Base-by-base conservation (phyloP, 352 stramenopile genomes). In the Phytophthora vignae region DNA sequence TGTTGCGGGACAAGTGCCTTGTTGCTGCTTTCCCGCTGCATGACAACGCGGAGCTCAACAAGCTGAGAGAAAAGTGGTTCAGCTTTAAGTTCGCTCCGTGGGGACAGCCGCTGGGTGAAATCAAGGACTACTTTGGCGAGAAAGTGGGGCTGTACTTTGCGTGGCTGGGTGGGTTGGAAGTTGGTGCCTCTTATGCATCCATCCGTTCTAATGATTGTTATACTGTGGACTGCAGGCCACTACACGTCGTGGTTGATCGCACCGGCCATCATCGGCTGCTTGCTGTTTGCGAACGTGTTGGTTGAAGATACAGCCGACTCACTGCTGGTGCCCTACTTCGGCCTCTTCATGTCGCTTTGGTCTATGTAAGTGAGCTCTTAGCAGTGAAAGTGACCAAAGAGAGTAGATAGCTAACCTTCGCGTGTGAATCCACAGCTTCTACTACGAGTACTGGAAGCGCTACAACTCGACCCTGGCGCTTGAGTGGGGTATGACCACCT, bases 121-220 rank as follows among this genome's bases (percentile, higher is more conserved):
- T 94, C 71, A 93, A 93, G 55, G 81, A 93, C 71, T 94, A 94
- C 58, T 94, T 92, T 63, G 87, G 87, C 36, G 87, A 92, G 60
- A 94, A 99, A 78, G 91, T 99, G 21, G 95, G 94, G 1, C 96
- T 99, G 61, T 99, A 99, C 86, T 99, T 99, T 76, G 91, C 97
- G 46, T 99, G 96, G 92, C 78, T 99, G 0, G 91, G 98, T 86
- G n/a, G 19, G 46, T 27, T 53, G 42, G 19, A 40, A 38, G 44
- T 60, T n/a, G 1, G 4, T 49, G 25, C 58, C 22, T 25, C 22
- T 25, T 25, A 25, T 25, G 22, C 22, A 25, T 25, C 22, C 22
- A 25, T 1, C 22, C 22, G 22, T 25, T 42, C 25, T 53, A 29
- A 4, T 15, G 54, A 22, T 46, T 42, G 8, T 2, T 57, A n/a